Conservation (phyloP, 257 asterid genomes). For the Pogostemon cablin region DNA sequence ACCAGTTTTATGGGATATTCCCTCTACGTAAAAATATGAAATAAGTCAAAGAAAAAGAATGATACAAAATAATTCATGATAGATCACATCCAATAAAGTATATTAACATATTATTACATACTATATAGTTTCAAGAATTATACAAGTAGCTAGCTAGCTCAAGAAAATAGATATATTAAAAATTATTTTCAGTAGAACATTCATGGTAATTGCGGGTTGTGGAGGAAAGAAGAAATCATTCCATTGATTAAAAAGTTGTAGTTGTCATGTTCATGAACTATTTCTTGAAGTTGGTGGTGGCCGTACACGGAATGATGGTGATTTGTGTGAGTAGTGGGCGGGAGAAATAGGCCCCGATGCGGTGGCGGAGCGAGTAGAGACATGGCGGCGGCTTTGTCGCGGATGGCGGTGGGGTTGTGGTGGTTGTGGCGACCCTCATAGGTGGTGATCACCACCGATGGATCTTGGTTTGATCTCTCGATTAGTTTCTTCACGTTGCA, state of each 20-base stretch:
- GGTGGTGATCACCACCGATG: constrained; percentile 79
- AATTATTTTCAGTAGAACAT: neutral
- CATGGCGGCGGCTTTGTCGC: constrained; percentile 64
- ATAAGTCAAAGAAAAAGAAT: too few species aligned
- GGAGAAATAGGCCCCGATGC: constrained; percentile 17
- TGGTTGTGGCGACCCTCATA: constrained; percentile 94
- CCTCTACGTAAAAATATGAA: too few species aligned
- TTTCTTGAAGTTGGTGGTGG: constrained; percentile 25
- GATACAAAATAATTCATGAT: too few species aligned
- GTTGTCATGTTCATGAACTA: constrained; percentile 20
- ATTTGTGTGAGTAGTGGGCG: constrained; percentile 37
- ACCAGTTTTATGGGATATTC: too few species aligned
- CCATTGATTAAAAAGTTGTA: constrained; percentile 32
- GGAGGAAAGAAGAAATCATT: constrained; percentile 35
- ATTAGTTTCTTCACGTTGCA: constrained; percentile 85
- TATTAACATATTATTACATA: too few species aligned
- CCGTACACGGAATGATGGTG: constrained; percentile 16
- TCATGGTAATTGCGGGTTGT: constrained; percentile 38
- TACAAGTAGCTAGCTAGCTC: too few species aligned
- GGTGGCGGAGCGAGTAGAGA: constrained; percentile 44
- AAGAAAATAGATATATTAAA: too few species aligned
- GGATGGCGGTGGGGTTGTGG: constrained; percentile 69
- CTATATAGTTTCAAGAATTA: too few species aligned
- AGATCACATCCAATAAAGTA: too few species aligned
- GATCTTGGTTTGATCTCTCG: constrained; percentile 79